Evolutionary conservation across 805 yeast species (phyloP), one percentile per base, ranked within the genome.

Genomic region (Candida suzukii): DNA sequence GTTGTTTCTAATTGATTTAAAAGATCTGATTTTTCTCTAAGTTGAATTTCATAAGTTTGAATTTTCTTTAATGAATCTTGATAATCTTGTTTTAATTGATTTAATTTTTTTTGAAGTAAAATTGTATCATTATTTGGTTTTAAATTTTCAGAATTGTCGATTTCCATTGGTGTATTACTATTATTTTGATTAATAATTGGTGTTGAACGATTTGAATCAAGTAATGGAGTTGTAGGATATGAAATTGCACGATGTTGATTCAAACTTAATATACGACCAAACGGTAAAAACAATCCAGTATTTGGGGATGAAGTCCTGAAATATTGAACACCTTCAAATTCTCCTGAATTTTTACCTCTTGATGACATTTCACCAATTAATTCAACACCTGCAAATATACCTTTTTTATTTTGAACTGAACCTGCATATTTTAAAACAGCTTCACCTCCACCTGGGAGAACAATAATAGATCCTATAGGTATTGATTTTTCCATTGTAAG

Each of bases 381-480:
- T 57, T 91, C 97, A 6, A 91, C 72, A 2, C 99, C 99, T 5
- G 90, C 96, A 66, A 80, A 91, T 11, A 70, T 67, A 0, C 96
- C 95, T 7, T 64, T 61, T 54, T 85, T 87, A 19, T 81, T 81
- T 19, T 78, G 73, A 16, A 91, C 86, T 2, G 71, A 61, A 1
- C 96, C 99, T 18, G 80, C 68, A 59, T 73, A 90, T 44, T 78
- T 70, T 40, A 90, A 64, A 11, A 79, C 67, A 1, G 90, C 96
- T 32, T 65, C 63, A 20, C 85, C 79, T 12, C 84, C 78, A 10
- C 84, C 85, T 0, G 95, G 95, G 1, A 83, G 28, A 14, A 22
- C 25, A 7, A 58, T 59, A 13, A 36, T 40, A 2, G 54, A 30
- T 12, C 56, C 58, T 12, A 53, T 6, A 2, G 37, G 37, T n/a